phyloP scores from a whole-genome alignment of 345 rosid genomes.

The Linum usitatissimum region DNA sequence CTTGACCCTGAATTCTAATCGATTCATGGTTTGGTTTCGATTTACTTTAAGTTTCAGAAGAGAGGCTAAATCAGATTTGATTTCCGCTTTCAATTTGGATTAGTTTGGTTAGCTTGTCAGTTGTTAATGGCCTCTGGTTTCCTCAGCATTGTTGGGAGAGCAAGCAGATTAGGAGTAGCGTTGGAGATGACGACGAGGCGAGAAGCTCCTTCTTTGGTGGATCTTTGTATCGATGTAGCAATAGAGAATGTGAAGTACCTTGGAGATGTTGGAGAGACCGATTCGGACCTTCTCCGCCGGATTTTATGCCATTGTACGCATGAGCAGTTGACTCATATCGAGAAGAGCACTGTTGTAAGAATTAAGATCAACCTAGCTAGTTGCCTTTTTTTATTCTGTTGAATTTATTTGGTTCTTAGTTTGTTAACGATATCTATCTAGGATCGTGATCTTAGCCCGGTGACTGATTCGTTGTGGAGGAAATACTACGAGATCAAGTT shows the following conservation, averaged over 20 bases:
- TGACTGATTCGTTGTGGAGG: constrained; percentile 75
- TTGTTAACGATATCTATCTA: constrained; percentile 13
- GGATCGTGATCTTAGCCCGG: constrained; percentile 75
- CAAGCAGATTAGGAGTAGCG: not conserved
- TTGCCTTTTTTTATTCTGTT: not conserved
- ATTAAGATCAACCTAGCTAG: not conserved
- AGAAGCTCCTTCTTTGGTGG: constrained; percentile 58
- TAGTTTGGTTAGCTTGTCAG: no score
- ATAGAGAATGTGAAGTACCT: constrained; percentile 51
- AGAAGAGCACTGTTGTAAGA: constrained; percentile 51
- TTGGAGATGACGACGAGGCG: not conserved
- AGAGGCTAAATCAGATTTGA: no score
- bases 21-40: no score
- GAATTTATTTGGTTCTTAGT: not conserved
- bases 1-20: no score
- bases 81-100: no score
- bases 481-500: constrained; percentile 48
- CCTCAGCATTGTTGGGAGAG: not conserved
- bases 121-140: no score
- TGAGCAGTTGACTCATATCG: constrained; percentile 72
- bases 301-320: constrained; percentile 61
- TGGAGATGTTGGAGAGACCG: constrained; percentile 87
- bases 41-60: no score
- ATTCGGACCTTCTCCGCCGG: constrained; percentile 53
- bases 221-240: constrained; percentile 55